Conservation (phyloP, 2,329 filamentous ascomycete genomes). For the Pezicula rhizophila region DNA sequence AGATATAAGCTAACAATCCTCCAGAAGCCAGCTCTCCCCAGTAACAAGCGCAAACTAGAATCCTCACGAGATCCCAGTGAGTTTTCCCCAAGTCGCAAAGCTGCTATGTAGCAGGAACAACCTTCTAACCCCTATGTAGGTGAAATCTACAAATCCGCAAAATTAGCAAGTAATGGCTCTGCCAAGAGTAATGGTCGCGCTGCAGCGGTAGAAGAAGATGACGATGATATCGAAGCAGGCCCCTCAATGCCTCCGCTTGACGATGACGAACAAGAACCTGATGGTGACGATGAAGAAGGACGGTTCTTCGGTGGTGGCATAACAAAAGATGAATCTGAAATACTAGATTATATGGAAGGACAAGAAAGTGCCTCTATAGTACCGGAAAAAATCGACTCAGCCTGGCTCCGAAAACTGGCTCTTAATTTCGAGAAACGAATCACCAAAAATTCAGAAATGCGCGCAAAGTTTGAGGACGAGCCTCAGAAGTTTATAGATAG, state of each 20-base stretch:
- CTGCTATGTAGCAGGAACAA: neutral
- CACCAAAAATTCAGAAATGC: slow-evolving; percentile 80
- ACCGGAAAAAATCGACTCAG: slow-evolving; percentile 71
- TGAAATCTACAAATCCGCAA: slow-evolving; percentile 59
- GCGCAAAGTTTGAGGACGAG: slow-evolving; percentile 75
- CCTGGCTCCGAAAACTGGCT: slow-evolving; percentile 78
- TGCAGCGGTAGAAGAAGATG: slow-evolving; percentile 29
- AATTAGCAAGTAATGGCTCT: slow-evolving; percentile 38
- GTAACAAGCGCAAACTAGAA: slow-evolving; percentile 59
- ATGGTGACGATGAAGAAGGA: slow-evolving; percentile 77
- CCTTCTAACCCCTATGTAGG: slow-evolving; percentile 32
- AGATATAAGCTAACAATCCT: slow-evolving; percentile 3
- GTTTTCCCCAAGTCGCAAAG: slow-evolving; percentile 19
- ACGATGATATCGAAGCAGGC: slow-evolving; percentile 39
- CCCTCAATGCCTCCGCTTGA: slow-evolving; percentile 44
- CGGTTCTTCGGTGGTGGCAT: slow-evolving; percentile 95
- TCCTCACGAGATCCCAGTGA: slow-evolving; percentile 56
- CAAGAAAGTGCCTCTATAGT: slow-evolving; percentile 40
- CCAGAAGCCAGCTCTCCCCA: slow-evolving; percentile 29
- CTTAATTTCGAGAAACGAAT: slow-evolving; percentile 87
- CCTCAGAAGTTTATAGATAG: slow-evolving; percentile 77
- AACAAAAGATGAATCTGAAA: slow-evolving; percentile 70
- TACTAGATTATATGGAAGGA: slow-evolving; percentile 81
- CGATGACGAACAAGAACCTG: slow-evolving; percentile 49
- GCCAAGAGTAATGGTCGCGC: slow-evolving; percentile 29